phyloP scores from a whole-genome alignment of 2,329 filamentous ascomycete genomes.

The Graphiopsis chlorocephala region DNA sequence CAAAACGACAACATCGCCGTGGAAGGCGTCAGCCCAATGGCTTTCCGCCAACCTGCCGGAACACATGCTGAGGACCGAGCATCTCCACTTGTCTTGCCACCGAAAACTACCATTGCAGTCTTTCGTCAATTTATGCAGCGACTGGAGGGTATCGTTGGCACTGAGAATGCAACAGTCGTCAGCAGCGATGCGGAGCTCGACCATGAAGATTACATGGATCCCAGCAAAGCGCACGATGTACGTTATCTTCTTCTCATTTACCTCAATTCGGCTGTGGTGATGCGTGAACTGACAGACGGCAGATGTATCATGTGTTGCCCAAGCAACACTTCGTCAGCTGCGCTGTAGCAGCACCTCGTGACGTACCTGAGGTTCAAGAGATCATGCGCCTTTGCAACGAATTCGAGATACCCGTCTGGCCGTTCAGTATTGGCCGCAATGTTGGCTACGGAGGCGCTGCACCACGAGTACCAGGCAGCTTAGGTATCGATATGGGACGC shows the following conservation, averaged over 20 bases:
- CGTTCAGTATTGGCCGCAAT: slow-evolving; percentile 51
- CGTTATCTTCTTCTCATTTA: not conserved
- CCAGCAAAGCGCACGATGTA: slow-evolving; percentile 23
- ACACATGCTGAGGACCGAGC: not conserved
- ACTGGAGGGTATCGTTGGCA: slow-evolving; percentile 17
- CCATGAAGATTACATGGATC: slow-evolving; percentile 22
- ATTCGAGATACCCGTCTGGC: slow-evolving; percentile 48
- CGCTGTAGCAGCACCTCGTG: slow-evolving; percentile 38
- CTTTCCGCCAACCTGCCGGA: slow-evolving; percentile 18
- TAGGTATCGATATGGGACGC: slow-evolving; percentile 52
- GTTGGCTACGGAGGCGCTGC: slow-evolving; percentile 57
- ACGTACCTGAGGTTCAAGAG: slow-evolving; percentile 46
- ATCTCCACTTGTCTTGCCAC: slow-evolving; percentile 18
- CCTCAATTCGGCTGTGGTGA: not conserved
- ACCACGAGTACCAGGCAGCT: slow-evolving; percentile 51
- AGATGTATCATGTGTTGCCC: slow-evolving; percentile 7
- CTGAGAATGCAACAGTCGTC: slow-evolving; percentile 22
- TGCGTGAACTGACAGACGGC: not conserved
- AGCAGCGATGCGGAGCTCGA: slow-evolving; percentile 30
- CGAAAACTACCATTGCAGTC: slow-evolving; percentile 17
- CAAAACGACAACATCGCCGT: not conserved
- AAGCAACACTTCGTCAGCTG: slow-evolving; percentile 47
- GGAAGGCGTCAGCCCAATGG: slow-evolving; percentile 3
- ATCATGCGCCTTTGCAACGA: slow-evolving; percentile 48
- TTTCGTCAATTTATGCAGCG: slow-evolving; percentile 19